Evolutionary conservation across 116 monocot species (phyloP).

Genomic region (Dioscorea cayenensis): DNA sequence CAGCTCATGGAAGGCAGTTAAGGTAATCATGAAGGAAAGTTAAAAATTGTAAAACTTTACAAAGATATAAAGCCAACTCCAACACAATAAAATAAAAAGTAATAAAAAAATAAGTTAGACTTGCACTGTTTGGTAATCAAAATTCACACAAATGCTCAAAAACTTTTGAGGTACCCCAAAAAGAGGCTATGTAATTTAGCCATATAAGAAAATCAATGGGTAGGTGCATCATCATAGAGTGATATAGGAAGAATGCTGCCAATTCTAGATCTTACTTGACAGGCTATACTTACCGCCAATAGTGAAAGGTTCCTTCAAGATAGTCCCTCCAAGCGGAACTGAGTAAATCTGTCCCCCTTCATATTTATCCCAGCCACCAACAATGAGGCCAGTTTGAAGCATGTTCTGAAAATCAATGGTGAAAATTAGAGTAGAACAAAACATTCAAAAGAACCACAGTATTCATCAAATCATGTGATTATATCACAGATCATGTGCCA

Average conservation of each 20-base stretch:
- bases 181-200: no score
- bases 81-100: no score
- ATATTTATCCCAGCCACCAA: conserved; percentile 96
- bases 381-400: conserved; percentile 87
- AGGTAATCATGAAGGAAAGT: no score
- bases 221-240: no score
- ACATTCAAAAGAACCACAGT: background rate
- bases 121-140: no score
- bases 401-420: conserved; percentile 39
- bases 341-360: conserved; percentile 96
- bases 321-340: conserved; percentile 91
- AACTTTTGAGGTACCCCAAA: no score
- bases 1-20: background rate
- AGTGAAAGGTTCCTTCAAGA: conserved; percentile 78
- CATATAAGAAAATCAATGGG: no score
- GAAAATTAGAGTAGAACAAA: background rate
- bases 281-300: conserved; percentile 67
- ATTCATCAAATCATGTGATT: background rate
- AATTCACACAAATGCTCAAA: background rate
- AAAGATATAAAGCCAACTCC: no score
- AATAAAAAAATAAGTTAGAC: no score
- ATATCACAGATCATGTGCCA: background rate
- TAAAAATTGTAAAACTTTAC: no score
- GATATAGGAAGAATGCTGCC: no score
- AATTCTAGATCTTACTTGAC: background rate